phyloP scores from a whole-genome alignment of 2,329 filamentous ascomycete species.

The Gliomastix tumulicola region DNA sequence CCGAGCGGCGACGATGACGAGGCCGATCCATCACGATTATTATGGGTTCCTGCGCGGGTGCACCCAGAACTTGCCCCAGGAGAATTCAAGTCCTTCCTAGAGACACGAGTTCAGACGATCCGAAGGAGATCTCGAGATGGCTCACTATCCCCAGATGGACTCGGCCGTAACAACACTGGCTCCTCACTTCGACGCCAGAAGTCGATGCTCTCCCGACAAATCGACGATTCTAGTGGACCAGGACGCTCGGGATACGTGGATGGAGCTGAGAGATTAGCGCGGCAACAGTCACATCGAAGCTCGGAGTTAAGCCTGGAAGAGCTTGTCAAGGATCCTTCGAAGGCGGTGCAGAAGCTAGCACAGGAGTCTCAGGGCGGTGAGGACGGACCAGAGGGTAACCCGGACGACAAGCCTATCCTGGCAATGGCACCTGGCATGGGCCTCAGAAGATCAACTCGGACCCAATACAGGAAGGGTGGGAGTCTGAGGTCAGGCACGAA shows the following conservation, averaged over 20 bases:
- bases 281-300: constrained; percentile 58
- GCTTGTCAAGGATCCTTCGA: constrained; percentile 72
- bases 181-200: constrained; percentile 75
- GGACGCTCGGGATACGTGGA: constrained; percentile 65
- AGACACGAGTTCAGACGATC: constrained; percentile 87
- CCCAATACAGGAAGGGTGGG: constrained; percentile 79
- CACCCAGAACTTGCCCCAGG: constrained; percentile 92
- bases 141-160: constrained; percentile 48
- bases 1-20: constrained; percentile 72
- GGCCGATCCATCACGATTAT: constrained; percentile 78
- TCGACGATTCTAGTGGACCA: constrained; percentile 62
- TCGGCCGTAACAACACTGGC: constrained; percentile 46
- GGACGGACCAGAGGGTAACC: constrained; percentile 29
- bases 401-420: constrained; percentile 79
- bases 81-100: constrained; percentile 94
- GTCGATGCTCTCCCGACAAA: constrained; percentile 90
- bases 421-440: constrained; percentile 71
- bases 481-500: constrained; percentile 78
- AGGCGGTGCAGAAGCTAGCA: constrained; percentile 61
- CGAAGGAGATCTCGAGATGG: constrained; percentile 74
- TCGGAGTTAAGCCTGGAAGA: constrained; percentile 69
- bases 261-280: constrained; percentile 72
- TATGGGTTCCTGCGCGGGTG: constrained; percentile 92
- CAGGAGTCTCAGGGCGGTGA: constrained; percentile 45
- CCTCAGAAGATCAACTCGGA: constrained; percentile 82